phyloP scores from a whole-genome alignment of 352 stramenopile species.

The Pythium grandisporangium region DNA sequence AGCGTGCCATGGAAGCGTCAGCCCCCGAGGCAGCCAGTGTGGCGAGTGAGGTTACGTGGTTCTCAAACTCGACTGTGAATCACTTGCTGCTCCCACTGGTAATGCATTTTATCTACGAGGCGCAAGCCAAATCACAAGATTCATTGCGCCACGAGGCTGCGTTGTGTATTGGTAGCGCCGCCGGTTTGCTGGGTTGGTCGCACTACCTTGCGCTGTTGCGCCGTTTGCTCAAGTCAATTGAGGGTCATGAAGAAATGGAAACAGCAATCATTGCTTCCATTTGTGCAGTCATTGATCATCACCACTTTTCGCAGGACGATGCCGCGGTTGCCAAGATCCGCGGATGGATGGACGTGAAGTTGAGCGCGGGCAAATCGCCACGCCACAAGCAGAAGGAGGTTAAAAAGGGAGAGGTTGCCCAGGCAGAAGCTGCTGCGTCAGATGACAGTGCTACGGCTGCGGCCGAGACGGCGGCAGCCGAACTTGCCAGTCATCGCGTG shows the following conservation, averaged over 20 bases:
- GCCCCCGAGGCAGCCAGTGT: conserved; percentile 2
- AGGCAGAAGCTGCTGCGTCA: conserved; percentile 7
- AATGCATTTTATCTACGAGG: conserved; percentile 95
- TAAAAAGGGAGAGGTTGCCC: conserved; percentile 4
- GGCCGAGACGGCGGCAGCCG: no score
- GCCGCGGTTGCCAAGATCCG: conserved; percentile 1
- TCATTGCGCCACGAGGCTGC: conserved; percentile 91
- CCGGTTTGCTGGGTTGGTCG: conserved; percentile 91
- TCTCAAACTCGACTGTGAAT: conserved; percentile 86
- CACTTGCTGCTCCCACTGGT: conserved; percentile 94
- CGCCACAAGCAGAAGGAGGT: neutral
- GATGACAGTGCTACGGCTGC: no score
- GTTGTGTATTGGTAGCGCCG: conserved; percentile 85
- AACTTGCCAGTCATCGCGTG: conserved; percentile 51
- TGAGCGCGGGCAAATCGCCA: neutral
- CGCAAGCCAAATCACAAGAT: conserved; percentile 89
- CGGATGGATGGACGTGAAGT: conserved; percentile 10
- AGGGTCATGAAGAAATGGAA: conserved; percentile 91
- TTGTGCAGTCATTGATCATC: conserved; percentile 93
- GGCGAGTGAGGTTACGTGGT: conserved; percentile 18
- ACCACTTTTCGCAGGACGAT: conserved; percentile 93
- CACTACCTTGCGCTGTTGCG: conserved; percentile 93
- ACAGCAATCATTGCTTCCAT: conserved; percentile 84
- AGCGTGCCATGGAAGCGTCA: conserved; percentile 9
- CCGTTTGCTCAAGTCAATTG: conserved; percentile 88